Evolutionary conservation across 495 filamentous ascomycete species (phyloP).

Genomic region (Mytilinidion resinicola): DNA sequence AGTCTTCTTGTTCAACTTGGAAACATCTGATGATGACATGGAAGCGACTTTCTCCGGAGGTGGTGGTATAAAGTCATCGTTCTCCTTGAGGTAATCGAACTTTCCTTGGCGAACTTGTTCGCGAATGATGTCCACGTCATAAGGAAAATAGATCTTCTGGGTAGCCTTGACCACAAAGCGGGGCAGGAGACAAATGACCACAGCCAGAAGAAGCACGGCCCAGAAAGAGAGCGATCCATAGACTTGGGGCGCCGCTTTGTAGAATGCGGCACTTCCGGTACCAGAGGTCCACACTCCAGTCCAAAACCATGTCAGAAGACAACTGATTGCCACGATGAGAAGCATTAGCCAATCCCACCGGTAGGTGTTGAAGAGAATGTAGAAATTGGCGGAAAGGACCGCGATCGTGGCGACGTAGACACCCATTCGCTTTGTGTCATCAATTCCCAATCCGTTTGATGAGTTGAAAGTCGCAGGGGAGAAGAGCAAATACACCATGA

Average conservation of each 20-base stretch:
- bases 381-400: conserved; percentile 76
- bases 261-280: conserved; percentile 62
- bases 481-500: conserved; percentile 81
- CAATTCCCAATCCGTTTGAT: conserved; percentile 60
- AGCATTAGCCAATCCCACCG: conserved; percentile 95
- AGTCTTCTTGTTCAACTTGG: conserved; percentile 38
- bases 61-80: conserved; percentile 39
- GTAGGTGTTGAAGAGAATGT: conserved; percentile 93
- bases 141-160: conserved; percentile 89
- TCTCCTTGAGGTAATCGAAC: conserved; percentile 62
- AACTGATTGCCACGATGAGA: conserved; percentile 72
- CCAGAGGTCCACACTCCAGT: conserved; percentile 83
- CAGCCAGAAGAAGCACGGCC: conserved; percentile 68
- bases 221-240: conserved; percentile 82
- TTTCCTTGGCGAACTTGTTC: conserved; percentile 80
- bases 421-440: conserved; percentile 75
- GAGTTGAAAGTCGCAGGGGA: conserved; percentile 58
- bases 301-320: conserved; percentile 90
- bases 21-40: conserved; percentile 54
- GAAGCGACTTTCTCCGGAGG: conserved; percentile 41
- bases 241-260: conserved; percentile 67
- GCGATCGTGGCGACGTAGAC: conserved; percentile 75
- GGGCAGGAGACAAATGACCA: conserved; percentile 73
- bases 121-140: conserved; percentile 91
- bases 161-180: conserved; percentile 76